phyloP scores from a whole-genome alignment of 1,139 yeast species.

The Debaryomyces udenii region DNA sequence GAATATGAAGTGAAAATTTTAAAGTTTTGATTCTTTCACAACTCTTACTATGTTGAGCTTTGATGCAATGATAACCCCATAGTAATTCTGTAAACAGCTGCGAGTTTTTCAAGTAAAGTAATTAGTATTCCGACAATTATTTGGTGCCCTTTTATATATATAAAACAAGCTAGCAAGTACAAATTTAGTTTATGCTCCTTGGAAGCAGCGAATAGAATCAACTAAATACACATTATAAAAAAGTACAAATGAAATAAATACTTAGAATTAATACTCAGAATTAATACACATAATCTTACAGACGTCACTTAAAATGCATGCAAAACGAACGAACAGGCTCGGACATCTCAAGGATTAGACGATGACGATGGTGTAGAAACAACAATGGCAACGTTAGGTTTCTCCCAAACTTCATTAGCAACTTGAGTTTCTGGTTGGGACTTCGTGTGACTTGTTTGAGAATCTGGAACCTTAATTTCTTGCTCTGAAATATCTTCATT shows the following conservation, averaged over 20 bases:
- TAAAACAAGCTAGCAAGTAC: too few species aligned
- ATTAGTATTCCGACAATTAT: too few species aligned
- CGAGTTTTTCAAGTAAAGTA: too few species aligned
- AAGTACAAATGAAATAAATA: neutral
- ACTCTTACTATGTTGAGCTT: too few species aligned
- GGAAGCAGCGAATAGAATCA: too few species aligned
- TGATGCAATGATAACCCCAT: too few species aligned
- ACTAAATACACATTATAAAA: neutral
- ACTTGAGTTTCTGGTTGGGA: neutral
- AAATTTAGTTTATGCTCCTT: too few species aligned
- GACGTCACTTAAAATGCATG: neutral
- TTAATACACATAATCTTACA: constrained; percentile 4
- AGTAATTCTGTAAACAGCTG: too few species aligned
- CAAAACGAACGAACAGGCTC: neutral
- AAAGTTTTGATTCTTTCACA: too few species aligned
- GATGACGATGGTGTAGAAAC: constrained; percentile 29
- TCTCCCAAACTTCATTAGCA: neutral
- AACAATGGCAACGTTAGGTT: constrained; percentile 24
- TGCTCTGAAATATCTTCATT: constrained; percentile 10
- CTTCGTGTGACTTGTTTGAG: neutral
- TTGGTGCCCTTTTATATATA: too few species aligned
- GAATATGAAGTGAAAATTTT: too few species aligned
- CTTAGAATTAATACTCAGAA: neutral
- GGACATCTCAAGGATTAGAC: constrained; percentile 8
- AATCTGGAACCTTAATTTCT: neutral